Conservation (phyloP, 1,284 basidiomycete genomes). For the Sporisorium graminicola region DNA sequence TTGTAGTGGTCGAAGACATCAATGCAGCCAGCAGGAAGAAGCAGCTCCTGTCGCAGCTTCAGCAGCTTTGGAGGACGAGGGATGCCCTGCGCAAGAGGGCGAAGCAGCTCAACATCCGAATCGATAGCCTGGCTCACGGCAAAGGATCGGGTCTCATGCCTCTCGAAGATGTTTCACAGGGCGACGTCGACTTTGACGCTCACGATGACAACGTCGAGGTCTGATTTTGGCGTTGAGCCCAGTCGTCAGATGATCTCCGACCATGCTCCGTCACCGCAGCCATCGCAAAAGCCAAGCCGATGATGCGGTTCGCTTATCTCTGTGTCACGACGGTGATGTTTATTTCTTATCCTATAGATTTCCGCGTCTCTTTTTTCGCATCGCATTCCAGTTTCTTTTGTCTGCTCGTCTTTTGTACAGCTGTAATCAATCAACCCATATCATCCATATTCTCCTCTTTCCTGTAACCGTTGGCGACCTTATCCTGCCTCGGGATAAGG, state of each 20-base stretch:
- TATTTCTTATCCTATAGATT: constrained; percentile 1
- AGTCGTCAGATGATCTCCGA: too few relatives aligned
- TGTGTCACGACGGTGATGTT: neutral
- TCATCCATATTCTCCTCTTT: too few relatives aligned
- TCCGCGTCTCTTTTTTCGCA: constrained; percentile 4
- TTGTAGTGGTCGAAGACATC: constrained; percentile 45
- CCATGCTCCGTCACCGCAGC: neutral
- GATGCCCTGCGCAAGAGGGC: constrained; percentile 34
- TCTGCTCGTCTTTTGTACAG: neutral
- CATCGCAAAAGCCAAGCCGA: neutral
- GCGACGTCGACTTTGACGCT: neutral
- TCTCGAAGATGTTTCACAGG: constrained; percentile 22
- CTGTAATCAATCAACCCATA: neutral
- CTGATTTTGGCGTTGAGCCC: neutral
- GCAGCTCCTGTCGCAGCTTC: constrained; percentile 41
- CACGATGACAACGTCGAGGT: constrained; percentile 27
- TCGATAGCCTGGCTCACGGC: constrained; percentile 39
- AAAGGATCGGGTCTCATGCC: constrained; percentile 38
- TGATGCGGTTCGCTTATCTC: constrained; percentile 10
- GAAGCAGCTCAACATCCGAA: constrained; percentile 40
- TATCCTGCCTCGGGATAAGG: too few relatives aligned
- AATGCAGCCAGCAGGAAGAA: constrained; percentile 33
- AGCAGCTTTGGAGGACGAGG: constrained; percentile 43
- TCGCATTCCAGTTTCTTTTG: constrained; percentile 9
- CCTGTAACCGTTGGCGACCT: too few relatives aligned